These are phyloP conservation scores for Psidium guajava DNA, from an alignment of 345 rosid genomes.

Conservation along the genomic window DNA sequence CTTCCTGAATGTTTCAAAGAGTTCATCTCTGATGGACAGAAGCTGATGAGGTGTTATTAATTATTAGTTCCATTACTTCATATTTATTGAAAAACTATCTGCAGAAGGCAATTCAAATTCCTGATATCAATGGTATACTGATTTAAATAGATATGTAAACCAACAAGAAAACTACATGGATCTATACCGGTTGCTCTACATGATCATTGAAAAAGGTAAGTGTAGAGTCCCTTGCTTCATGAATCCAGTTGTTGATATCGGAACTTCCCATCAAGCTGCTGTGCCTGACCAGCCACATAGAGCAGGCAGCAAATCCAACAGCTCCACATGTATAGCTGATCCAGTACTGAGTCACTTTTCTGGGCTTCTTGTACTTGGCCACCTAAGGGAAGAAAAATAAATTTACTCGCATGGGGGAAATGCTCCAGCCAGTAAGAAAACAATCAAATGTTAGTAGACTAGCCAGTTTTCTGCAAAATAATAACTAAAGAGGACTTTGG, in stretches of 20 bases:
- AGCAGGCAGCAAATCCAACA: conserved; percentile 63
- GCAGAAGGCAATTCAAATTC: neutral
- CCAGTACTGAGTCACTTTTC: conserved; percentile 61
- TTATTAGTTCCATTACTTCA: neutral
- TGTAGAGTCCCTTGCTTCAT: conserved; percentile 68
- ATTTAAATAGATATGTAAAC: neutral
- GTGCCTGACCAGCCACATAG: conserved; percentile 77
- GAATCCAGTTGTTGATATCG: conserved; percentile 85
- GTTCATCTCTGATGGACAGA: conserved; percentile 83
- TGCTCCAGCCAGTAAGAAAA: neutral
- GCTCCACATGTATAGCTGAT: conserved; percentile 71
- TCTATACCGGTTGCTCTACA: conserved; percentile 88
- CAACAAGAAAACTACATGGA: conserved; percentile 4
- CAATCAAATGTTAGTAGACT: neutral
- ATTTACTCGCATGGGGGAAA: neutral
- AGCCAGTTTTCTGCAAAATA: neutral
- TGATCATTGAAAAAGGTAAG: conserved; percentile 63
- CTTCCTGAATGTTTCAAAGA: conserved; percentile 90
- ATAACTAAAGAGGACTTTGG: neutral
- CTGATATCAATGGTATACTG: neutral
- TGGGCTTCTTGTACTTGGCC: conserved; percentile 68
- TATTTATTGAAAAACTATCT: neutral
- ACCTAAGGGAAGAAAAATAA: conserved; percentile 29
- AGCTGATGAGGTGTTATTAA: conserved; percentile 36
- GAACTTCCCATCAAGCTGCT: conserved; percentile 90